These are phyloP conservation scores for Paramarasmius palmivorus DNA, from an alignment of 1,284 basidiomycete genomes.

Conservation along the genomic window DNA sequence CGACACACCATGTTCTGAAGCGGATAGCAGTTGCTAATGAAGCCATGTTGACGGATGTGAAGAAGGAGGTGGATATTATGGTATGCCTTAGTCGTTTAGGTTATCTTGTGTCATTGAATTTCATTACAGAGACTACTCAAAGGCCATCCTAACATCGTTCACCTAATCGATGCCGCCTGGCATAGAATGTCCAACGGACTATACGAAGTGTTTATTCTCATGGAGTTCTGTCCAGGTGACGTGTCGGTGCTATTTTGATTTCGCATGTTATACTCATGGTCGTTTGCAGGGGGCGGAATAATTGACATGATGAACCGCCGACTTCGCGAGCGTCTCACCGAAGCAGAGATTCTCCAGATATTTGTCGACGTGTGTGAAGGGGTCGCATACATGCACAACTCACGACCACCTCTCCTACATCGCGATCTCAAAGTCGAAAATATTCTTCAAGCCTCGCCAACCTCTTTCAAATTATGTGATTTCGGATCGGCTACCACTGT, in stretches of 20 bases:
- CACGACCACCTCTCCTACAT: constrained; percentile 87
- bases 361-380: constrained; percentile 95
- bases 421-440: constrained; percentile 99
- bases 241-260: constrained; percentile 11
- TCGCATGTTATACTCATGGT: constrained; percentile 1
- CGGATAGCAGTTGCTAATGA: constrained; percentile 94
- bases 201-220: constrained; percentile 98
- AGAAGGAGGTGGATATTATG: constrained; percentile 99
- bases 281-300: constrained; percentile 82
- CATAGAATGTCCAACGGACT: constrained; percentile 78
- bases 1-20: constrained; percentile 96
- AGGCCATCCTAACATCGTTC: constrained; percentile 91
- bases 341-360: constrained; percentile 96
- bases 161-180: constrained; percentile 94
- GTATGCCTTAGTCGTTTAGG: constrained; percentile 48
- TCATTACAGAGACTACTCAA: constrained; percentile 73
- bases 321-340: constrained; percentile 89
- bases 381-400: constrained; percentile 94
- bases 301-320: constrained; percentile 99
- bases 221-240: constrained; percentile 89
- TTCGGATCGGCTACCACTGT: constrained; percentile 93
- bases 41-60: constrained; percentile 89
- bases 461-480: constrained; percentile 95
- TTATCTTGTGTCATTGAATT: constrained; percentile 26
- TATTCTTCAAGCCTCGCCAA: constrained; percentile 79